Base-by-base conservation (phyloP, 23 red algal genomes). In the Gracilariopsis chorda region DNA sequence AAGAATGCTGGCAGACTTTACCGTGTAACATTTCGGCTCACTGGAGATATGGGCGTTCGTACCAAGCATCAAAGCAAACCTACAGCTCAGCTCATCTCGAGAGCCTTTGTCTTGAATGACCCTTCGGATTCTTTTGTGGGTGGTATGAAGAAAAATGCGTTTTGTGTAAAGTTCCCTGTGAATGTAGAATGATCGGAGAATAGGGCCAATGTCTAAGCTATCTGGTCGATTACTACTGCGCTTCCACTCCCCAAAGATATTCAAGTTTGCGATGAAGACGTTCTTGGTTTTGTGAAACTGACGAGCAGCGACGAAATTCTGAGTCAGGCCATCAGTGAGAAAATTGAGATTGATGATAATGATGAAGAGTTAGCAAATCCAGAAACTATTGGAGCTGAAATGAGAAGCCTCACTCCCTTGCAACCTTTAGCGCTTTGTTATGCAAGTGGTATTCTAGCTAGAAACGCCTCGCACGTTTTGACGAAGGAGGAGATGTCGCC, bases 1-100 rank as follows among this genome's bases (percentile, higher is more conserved):
- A n/a, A 55, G 45, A 24, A 30, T 28, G 80, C 78, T 23, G 61
- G 58, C 51, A 34, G 24, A 7, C 27, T 49, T 32, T 30, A 78
- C 14, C 41, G 82, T 1, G 59, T 94, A 51, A 24, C 36, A 8
- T 56, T 80, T 30, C 48, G 55, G 17, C 24, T 84, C 13, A 45
- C 79, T 0, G 94, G 94, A 28, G 80, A 56, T 42, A 64, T 96
- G 7, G 94, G 94, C 58, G 41, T 91, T 24, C 68, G 86, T 33
- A 96, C 86, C 3, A 96, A 92, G 83, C 83, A 59, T 76, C 94
- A 96, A 71, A 77, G 16, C 47, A 77, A 60, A 62, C 1, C 87
- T 41, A 48, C 84, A 25, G 70, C 94, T 17, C 87, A 96, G 63
- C 79, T 96, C 28, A 27, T 84, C 27, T 80, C 69, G 33, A 48